Conservation (phyloP, 768 basidiomycete genomes). For the Amanita molliuscula region DNA sequence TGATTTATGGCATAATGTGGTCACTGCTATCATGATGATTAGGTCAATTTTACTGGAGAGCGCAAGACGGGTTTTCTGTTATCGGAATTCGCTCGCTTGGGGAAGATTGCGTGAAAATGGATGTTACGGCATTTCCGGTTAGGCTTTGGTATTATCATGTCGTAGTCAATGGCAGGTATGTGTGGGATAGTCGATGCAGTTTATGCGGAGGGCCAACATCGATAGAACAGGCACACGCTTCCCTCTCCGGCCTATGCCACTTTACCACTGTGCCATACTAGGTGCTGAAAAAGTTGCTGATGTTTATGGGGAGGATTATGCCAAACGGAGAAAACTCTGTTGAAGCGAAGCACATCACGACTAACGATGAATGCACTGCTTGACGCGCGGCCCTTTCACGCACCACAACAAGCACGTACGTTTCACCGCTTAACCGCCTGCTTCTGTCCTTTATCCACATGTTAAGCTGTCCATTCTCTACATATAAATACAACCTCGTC, state of each 20-base stretch:
- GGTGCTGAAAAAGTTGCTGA: conserved; percentile 15
- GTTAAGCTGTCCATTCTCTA: too few relatives aligned
- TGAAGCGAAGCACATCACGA: too few relatives aligned
- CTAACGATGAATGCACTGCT: too few relatives aligned
- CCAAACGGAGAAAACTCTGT: conserved; percentile 14
- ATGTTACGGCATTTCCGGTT: conserved; percentile 9
- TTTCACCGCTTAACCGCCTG: too few relatives aligned
- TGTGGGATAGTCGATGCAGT: not conserved
- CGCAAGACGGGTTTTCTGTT: conserved; percentile 9
- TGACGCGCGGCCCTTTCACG: too few relatives aligned
- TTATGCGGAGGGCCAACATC: conserved; percentile 1
- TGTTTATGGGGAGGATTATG: conserved; percentile 18
- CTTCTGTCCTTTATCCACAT: too few relatives aligned
- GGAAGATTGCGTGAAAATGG: conserved; percentile 9
- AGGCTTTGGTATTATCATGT: conserved; percentile 10
- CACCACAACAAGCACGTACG: too few relatives aligned
- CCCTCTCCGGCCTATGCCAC: conserved; percentile 10
- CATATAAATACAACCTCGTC: too few relatives aligned
- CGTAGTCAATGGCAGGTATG: not conserved
- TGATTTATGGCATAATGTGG: conserved; percentile 13
- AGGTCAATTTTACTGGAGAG: conserved; percentile 13
- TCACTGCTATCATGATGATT: conserved; percentile 9
- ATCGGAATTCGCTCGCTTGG: conserved; percentile 11
- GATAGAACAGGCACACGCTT: conserved; percentile 8
- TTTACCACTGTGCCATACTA: conserved; percentile 8